Base-by-base conservation (phyloP, 495 filamentous ascomycete species). In the Tricharina praecox region DNA sequence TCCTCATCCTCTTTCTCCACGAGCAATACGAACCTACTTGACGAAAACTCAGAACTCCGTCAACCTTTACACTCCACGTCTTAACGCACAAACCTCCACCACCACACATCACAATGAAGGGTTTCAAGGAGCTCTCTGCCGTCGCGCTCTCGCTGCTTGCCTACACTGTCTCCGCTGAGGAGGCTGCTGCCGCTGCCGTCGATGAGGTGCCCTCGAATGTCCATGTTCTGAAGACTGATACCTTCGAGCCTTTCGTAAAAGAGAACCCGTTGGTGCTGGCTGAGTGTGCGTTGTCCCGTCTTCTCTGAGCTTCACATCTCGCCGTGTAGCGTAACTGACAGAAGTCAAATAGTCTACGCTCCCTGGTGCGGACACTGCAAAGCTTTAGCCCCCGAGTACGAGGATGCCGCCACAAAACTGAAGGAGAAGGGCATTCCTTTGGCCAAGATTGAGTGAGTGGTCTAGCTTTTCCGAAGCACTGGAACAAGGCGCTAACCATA, bases 341-440 rank as follows among this genome's bases (percentile, higher is more conserved):
- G 9, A 33, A n/a, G n/a, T n/a, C n/a, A n/a, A n/a, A 11, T 44
- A 81, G 77, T 81, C 68, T 80, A 76, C 63, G 74, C 77, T 33
- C 78, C 78, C 35, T 81, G 78, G 77, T 80, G 76, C 64, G 81
- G 81, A 20, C 81, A 85, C 69, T 85, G 81, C 76, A 85, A 85
- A 67, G 81, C 81, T 32, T 78, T 85, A 50, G 81, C 81, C 39
- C 81, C 81, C 39, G 81, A 85, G 64, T 85, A 85, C 63, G 81
- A 85, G 65, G 83, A 90, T 63, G 90, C 90, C 34, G 90, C 90
- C 13, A 93, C 86, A 0, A 78, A 80, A 35, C 69, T 99, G 53
- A 99, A 96, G 72, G 79, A 82, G 67, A 99, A 96, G 74, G 70
- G 85, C 50, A 96, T 99, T 61, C 73, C 77, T 50, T 64, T 99